Conservation (phyloP, 2,329 filamentous ascomycete species). For the Fusarium pseudoanthophilum region DNA sequence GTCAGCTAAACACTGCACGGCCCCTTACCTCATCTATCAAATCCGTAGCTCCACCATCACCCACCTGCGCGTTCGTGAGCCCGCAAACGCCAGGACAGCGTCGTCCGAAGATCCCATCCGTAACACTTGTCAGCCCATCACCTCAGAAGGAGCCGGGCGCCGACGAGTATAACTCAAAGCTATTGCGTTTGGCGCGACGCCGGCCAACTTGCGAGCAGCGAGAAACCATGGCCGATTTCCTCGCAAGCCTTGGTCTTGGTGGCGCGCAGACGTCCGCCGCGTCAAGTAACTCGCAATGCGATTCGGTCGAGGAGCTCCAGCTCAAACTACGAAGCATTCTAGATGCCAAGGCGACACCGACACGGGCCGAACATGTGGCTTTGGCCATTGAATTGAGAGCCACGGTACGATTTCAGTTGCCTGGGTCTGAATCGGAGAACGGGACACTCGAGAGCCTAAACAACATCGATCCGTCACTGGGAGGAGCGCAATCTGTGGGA, state of each 20-base stretch:
- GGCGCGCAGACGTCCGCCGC: slow-evolving; percentile 36
- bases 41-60: slow-evolving; percentile 7
- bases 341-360: slow-evolving; percentile 56
- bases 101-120: background rate
- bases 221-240: slow-evolving; percentile 52
- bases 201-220: background rate
- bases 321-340: slow-evolving; percentile 56
- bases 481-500: slow-evolving; percentile 41
- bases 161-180: slow-evolving; percentile 24
- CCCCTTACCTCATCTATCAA: slow-evolving; percentile 9
- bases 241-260: slow-evolving; percentile 51
- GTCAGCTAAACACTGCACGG: background rate
- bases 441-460: slow-evolving; percentile 47
- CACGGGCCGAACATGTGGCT: slow-evolving; percentile 62
- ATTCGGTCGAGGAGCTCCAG: slow-evolving; percentile 58
- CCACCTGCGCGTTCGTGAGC: slow-evolving; percentile 22
- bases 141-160: slow-evolving; percentile 34
- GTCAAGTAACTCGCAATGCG: slow-evolving; percentile 43
- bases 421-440: slow-evolving; percentile 52
- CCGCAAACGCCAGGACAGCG: slow-evolving; percentile 10
- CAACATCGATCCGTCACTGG: slow-evolving; percentile 50
- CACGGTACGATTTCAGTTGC: slow-evolving; percentile 56
- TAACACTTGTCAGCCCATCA: slow-evolving; percentile 5
- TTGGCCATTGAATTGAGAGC: slow-evolving; percentile 59
- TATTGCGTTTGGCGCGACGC: slow-evolving; percentile 28